Evolutionary conservation across 2,329 filamentous ascomycete species (phyloP).

Genomic region (Talaromyces verruculosus): DNA sequence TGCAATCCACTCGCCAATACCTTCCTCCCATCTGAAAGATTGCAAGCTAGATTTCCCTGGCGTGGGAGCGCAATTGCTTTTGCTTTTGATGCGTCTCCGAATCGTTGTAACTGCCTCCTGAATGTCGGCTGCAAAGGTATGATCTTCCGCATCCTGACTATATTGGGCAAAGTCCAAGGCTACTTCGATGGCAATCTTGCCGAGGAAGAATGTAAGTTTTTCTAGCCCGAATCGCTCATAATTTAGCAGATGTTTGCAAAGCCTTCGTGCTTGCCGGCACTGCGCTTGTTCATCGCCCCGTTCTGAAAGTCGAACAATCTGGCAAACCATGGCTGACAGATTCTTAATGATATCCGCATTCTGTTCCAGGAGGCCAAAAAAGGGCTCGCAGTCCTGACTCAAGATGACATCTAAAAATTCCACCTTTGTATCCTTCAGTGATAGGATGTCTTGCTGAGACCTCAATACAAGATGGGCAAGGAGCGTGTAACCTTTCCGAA

Average conservation of each 20-base stretch:
- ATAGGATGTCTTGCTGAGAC: constrained; percentile 28
- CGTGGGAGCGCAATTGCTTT: constrained; percentile 22
- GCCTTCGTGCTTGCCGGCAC: constrained; percentile 28
- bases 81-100: constrained; percentile 7
- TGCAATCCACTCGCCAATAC: constrained; percentile 58
- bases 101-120: constrained; percentile 33
- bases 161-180: constrained; percentile 44
- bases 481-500: constrained; percentile 37
- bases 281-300: constrained; percentile 28
- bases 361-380: constrained; percentile 31
- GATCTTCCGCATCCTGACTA: constrained; percentile 39
- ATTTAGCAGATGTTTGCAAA: constrained; percentile 31
- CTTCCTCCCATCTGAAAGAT: constrained; percentile 56
- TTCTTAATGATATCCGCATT: constrained; percentile 36
- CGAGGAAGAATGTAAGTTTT: constrained; percentile 33
- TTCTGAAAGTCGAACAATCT: constrained; percentile 37
- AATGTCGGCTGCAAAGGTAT: constrained; percentile 41
- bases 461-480: constrained; percentile 33
- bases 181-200: constrained; percentile 39
- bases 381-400: constrained; percentile 31
- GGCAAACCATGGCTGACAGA: constrained; percentile 35
- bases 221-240: constrained; percentile 26
- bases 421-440: constrained; percentile 10
- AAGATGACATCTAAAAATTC: constrained; percentile 23
- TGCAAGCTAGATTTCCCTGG: constrained; percentile 25